phyloP scores from a whole-genome alignment of 169 alveolate genomes.

The Plasmodium knowlesi region DNA sequence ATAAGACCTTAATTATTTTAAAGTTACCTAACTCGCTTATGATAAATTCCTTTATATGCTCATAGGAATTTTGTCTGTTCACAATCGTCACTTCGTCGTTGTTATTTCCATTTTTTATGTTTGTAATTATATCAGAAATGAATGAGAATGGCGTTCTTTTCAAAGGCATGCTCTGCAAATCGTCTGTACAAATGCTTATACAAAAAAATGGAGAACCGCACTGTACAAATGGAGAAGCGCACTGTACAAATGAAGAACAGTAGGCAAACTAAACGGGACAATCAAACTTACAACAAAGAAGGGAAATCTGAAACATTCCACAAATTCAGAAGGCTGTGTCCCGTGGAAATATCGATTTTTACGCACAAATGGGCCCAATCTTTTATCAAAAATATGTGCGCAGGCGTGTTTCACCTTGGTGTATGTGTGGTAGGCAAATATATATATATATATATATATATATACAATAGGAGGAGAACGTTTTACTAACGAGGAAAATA shows the following conservation, averaged over 20 bases:
- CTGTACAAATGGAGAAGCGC: neutral
- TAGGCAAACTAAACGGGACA: neutral
- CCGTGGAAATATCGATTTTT: neutral
- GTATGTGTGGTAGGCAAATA: neutral
- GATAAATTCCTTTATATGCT: neutral
- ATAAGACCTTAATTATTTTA: slow-evolving; percentile 29
- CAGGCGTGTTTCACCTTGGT: neutral
- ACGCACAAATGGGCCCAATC: neutral
- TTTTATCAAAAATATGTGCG: neutral
- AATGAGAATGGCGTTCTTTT: slow-evolving; percentile 46
- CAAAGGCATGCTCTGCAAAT: slow-evolving; percentile 37
- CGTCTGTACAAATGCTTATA: neutral
- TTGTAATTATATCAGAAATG: neutral
- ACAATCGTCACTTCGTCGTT: neutral
- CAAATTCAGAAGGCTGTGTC: neutral
- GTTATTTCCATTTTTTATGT: slow-evolving; percentile 22
- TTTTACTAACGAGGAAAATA: neutral
- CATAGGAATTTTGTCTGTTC: neutral
- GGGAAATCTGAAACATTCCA: neutral
- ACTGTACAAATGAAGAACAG: neutral
- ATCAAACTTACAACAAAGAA: neutral
- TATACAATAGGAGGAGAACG: neutral
- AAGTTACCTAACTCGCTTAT: slow-evolving; percentile 37
- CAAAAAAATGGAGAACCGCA: neutral
- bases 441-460: neutral